phyloP scores from a whole-genome alignment of 2,329 filamentous ascomycete genomes.

The Ophiosphaerella korrae region DNA sequence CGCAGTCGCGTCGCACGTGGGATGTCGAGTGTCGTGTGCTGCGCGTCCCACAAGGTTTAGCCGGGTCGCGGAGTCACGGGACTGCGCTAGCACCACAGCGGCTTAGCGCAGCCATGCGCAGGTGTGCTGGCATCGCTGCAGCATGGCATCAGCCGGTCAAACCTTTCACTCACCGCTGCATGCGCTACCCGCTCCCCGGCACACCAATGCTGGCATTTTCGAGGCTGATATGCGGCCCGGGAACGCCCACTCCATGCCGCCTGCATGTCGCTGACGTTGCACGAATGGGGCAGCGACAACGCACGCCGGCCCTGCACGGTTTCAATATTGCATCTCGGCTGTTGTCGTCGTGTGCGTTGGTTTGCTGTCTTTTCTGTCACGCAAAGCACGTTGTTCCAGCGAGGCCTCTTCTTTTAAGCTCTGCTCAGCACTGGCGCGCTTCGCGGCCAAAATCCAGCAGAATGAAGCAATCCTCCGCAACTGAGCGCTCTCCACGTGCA shows the following conservation, averaged over 20 bases:
- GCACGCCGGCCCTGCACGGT: conserved; percentile 32
- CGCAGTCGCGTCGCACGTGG: conserved; percentile 11
- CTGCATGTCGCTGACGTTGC: conserved; percentile 19
- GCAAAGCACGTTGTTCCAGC: conserved; percentile 10
- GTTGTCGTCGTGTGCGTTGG: conserved; percentile 26
- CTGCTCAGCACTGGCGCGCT: conserved; percentile 14
- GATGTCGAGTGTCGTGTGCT: conserved; percentile 5
- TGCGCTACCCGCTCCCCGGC: background rate
- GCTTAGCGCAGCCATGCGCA: background rate
- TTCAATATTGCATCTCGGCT: conserved; percentile 27
- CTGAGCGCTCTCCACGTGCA: conserved; percentile 29
- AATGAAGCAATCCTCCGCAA: conserved; percentile 20
- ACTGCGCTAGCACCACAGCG: background rate
- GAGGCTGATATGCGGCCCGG: conserved; percentile 31
- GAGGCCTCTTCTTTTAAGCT: conserved; percentile 15
- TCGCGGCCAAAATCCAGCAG: conserved; percentile 22
- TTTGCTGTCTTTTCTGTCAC: conserved; percentile 17
- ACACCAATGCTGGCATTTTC: conserved; percentile 10
- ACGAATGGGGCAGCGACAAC: conserved; percentile 44
- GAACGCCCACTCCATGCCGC: conserved; percentile 12
- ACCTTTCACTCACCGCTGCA: conserved; percentile 8
- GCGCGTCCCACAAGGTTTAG: conserved; percentile 1
- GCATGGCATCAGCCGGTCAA: background rate
- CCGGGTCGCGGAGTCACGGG: background rate
- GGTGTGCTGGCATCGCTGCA: background rate